Conservation (phyloP, 768 basidiomycete genomes). For the Galerina sulciceps region DNA sequence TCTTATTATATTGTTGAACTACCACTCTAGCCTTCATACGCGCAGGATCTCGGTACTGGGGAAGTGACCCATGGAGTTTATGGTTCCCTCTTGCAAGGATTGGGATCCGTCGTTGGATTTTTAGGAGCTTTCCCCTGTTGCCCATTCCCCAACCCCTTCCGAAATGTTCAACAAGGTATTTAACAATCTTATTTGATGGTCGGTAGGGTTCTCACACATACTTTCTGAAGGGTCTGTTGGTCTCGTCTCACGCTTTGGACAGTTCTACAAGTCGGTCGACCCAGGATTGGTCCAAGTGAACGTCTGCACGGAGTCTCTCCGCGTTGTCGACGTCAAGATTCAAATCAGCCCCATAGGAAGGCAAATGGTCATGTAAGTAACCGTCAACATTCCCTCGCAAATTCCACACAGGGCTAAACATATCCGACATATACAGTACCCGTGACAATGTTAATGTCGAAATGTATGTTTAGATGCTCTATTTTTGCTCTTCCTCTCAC, state of each 20-base stretch:
- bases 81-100: slow-evolving; percentile 74
- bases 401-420: slow-evolving; percentile 11
- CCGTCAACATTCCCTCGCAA: slow-evolving; percentile 3
- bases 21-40: slow-evolving; percentile 76
- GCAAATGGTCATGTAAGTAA: slow-evolving; percentile 77
- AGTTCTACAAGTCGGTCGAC: slow-evolving; percentile 96
- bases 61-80: slow-evolving; percentile 87
- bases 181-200: slow-evolving; percentile 2
- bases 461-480: slow-evolving; percentile 56
- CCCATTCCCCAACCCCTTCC: slow-evolving; percentile 85
- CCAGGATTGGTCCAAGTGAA: slow-evolving; percentile 92
- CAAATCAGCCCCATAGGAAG: slow-evolving; percentile 89
- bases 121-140: slow-evolving; percentile 82
- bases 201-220: slow-evolving; percentile 6
- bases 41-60: slow-evolving; percentile 81
- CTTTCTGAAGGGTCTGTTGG: slow-evolving; percentile 75
- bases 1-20: neutral
- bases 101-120: slow-evolving; percentile 72
- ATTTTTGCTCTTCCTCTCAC: slow-evolving; percentile 5
- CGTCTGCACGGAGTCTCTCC: slow-evolving; percentile 89
- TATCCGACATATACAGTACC: slow-evolving; percentile 47
- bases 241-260: slow-evolving; percentile 89
- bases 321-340: slow-evolving; percentile 93
- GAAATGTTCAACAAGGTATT: slow-evolving; percentile 81
- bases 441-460: slow-evolving; percentile 96